These are phyloP conservation scores for Viola pubescens DNA, from an alignment of 441 rosid species.

Conservation along the genomic window DNA sequence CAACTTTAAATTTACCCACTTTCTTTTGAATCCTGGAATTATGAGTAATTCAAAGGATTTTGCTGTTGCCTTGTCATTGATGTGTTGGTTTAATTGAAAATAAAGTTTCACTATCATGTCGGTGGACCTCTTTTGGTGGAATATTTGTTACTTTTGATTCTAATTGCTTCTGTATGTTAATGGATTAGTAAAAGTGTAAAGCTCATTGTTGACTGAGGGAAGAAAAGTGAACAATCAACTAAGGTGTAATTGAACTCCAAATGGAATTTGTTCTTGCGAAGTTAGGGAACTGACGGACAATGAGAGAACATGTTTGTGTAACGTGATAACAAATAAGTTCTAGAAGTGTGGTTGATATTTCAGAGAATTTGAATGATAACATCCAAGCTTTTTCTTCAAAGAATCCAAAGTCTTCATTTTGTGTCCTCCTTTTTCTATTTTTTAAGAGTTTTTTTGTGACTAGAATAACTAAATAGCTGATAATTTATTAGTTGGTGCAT, in stretches of 20 bases:
- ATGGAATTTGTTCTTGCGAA: neutral
- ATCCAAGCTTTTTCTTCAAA: neutral
- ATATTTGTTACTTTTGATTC: too few relatives aligned
- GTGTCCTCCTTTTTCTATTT: neutral
- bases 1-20: neutral
- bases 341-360: conserved; percentile 1
- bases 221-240: neutral
- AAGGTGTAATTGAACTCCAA: neutral
- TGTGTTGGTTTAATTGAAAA: too few relatives aligned
- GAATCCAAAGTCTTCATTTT: too few relatives aligned
- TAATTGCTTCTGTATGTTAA: too few relatives aligned
- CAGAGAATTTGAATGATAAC: neutral
- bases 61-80: neutral
- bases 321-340: neutral
- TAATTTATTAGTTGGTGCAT: conserved; percentile 4
- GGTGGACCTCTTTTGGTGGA: too few relatives aligned
- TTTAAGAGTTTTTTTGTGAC: neutral
- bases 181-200: neutral
- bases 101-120: too few relatives aligned
- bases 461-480: neutral
- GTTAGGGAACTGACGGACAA: conserved; percentile 2
- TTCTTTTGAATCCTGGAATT: too few relatives aligned
- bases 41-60: neutral
- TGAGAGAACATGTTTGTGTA: neutral
- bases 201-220: too few relatives aligned